A percentile compares a stretch with the other conserved stretches of the same genome.
Conservation (phyloP, 1,139 yeast species). For the Candida pseudocylindracea region DNA sequence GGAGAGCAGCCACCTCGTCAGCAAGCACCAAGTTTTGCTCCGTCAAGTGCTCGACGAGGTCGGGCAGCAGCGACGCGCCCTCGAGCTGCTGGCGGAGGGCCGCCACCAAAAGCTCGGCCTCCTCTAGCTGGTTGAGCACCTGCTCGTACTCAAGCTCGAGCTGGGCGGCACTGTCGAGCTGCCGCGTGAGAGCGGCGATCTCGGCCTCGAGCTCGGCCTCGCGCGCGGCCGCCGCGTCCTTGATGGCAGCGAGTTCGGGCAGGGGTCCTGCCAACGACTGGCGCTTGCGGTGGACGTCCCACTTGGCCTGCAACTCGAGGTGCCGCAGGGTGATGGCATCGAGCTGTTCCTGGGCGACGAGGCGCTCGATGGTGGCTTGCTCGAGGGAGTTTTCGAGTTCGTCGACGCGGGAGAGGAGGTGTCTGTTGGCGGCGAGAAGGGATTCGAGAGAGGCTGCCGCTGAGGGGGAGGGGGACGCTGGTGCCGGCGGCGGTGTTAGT, state of each 20-base stretch:
- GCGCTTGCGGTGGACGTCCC: no score
- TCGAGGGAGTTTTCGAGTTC: constrained; percentile 22
- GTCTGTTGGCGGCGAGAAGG: constrained; percentile 1
- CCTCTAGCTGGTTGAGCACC: constrained; percentile 2
- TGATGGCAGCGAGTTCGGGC: no score
- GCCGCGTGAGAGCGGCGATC: no score
- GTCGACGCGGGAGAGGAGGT: constrained; percentile 6
- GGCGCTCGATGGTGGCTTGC: constrained; percentile 20
- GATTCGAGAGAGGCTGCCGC: constrained; percentile 1
- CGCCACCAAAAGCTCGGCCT: constrained; percentile 7
- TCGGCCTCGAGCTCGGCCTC: no score
- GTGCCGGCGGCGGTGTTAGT: no score
- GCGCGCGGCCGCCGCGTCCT: no score
- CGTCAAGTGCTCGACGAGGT: constrained; percentile 31
- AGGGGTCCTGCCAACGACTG: no score
- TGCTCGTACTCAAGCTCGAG: constrained; percentile 19
- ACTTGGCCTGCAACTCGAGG: no score
- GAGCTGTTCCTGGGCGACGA: no score
- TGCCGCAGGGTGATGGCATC: no score
- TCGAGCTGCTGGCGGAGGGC: constrained; percentile 23
- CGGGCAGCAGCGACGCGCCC: constrained; percentile 17
- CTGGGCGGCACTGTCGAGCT: no score
- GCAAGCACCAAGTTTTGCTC: constrained; percentile 25
- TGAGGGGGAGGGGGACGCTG: no score
- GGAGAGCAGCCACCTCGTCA: constrained; percentile 14